Base-by-base conservation (phyloP, 345 rosid species). In the Eutrema yunnanense region DNA sequence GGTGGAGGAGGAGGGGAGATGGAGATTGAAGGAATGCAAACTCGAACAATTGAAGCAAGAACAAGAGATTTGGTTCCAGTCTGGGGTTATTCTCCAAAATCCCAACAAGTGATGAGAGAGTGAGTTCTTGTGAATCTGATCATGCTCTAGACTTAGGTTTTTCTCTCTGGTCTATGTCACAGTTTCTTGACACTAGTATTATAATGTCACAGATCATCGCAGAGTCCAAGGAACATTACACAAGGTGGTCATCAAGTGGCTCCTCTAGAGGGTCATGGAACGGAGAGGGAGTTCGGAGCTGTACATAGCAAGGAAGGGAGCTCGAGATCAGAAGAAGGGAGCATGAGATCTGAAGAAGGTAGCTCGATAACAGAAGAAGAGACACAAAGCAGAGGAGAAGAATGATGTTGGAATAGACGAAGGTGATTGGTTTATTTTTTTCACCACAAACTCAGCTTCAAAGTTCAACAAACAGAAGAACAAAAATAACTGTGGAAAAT, bases 51-150 rank as follows among this genome's bases (percentile, higher is more conserved):
- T 34, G 97, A 85, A 89, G 88, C 85, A 42, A 80, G 90, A 77
- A 81, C 86, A 54, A 89, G 82, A 81, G 74, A 82, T 69, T 74
- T 90, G 80, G 82, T 93, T 70, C 96, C 97, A 36, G 84, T 80
- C 60, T 86, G 83, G 62, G 88, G 92, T 72, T 61, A 73, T 40
- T 58, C 81, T 54, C 73, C 86, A 47, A 85, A 77, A 62, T 68
- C 79, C 61, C 86, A 53, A 47, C 46, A 46, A 58, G 71, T 30
- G 73, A 56, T 67, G 64, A 71, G 77, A 82, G 70, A 86, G 90
- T 92, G 82, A 71, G 50, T 76, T 75, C 4, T 44, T 54, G 13
- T 43, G 5, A 51, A 22, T 9, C 60, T 52, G 30, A 26, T 72
- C 33, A 60, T 54, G 49, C 51, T 36, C 7, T 7, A 14, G 3